Evolutionary conservation across 805 yeast species (phyloP).

Genomic region (Debaryomyces tyrocola): DNA sequence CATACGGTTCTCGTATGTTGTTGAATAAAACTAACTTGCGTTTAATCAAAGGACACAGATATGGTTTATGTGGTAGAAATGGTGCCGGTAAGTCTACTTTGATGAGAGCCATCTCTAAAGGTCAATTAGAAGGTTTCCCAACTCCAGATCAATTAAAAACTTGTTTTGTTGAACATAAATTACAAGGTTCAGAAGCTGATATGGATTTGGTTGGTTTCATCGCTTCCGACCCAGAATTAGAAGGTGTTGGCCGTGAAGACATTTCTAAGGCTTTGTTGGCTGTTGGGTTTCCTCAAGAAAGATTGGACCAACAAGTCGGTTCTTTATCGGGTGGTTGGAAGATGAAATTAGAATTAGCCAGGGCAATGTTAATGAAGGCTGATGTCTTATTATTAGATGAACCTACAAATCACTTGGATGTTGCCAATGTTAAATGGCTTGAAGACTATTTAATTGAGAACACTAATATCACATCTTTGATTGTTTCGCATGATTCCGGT

Average conservation of each 20-base stretch:
- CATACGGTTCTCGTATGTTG: constrained; percentile 97
- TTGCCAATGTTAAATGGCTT: constrained; percentile 88
- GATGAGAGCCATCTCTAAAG: constrained; percentile 95
- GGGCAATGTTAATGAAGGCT: constrained; percentile 97
- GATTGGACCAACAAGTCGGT: constrained; percentile 89
- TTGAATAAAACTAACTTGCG: constrained; percentile 88
- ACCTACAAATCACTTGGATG: constrained; percentile 98
- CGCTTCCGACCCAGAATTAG: constrained; percentile 82
- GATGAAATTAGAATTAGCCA: constrained; percentile 97
- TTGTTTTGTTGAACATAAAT: constrained; percentile 94
- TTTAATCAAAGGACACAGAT: constrained; percentile 90
- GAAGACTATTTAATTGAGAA: constrained; percentile 82
- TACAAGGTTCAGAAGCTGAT: constrained; percentile 93
- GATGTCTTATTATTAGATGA: constrained; percentile 93
- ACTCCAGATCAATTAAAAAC: constrained; percentile 82
- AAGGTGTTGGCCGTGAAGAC: constrained; percentile 60
- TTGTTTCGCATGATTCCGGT: constrained; percentile 97
- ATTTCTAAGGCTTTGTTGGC: constrained; percentile 73
- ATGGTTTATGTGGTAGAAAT: constrained; percentile 96
- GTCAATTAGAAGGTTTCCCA: constrained; percentile 97
- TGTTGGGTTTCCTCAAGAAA: constrained; percentile 90
- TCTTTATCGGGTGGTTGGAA: constrained; percentile 99
- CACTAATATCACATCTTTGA: constrained; percentile 86
- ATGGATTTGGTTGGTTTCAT: constrained; percentile 86
- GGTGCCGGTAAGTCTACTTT: constrained; percentile 99